Evolutionary conservation across 371 early-diverging fungal genomes (phyloP).

Genomic region (Mucor racemosus): DNA sequence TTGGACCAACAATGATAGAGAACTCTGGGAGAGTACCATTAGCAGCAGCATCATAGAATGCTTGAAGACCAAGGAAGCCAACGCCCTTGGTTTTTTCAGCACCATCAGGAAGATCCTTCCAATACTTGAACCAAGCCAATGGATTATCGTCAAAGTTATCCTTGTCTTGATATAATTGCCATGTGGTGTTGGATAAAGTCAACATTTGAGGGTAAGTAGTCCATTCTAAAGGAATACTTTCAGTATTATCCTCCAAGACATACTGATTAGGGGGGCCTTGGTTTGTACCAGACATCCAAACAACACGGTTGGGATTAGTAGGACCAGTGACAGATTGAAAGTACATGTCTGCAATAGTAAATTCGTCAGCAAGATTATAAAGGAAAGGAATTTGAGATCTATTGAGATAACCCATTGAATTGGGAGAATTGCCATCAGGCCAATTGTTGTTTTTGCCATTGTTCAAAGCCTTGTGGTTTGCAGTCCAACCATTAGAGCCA

Average conservation of each 20-base stretch:
- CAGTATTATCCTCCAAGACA: conserved; percentile 32
- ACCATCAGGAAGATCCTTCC: conserved; percentile 27
- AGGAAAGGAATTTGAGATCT: conserved; percentile 34
- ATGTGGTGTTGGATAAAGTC: conserved; percentile 28
- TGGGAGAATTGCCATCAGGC: conserved; percentile 32
- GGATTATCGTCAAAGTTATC: conserved; percentile 28
- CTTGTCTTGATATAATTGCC: conserved; percentile 38
- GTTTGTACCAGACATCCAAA: conserved; percentile 37
- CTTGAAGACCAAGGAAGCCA: conserved; percentile 34
- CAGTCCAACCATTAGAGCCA: conserved; percentile 22
- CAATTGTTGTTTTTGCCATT: conserved; percentile 34
- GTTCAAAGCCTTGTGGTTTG: conserved; percentile 30
- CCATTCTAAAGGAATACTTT: conserved; percentile 24
- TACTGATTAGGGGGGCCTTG: conserved; percentile 21
- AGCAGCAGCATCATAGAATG: conserved; percentile 30
- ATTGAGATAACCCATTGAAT: conserved; percentile 35
- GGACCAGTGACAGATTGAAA: conserved; percentile 34
- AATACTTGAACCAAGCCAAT: conserved; percentile 37
- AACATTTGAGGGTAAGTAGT: conserved; percentile 30
- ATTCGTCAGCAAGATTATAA: conserved; percentile 31
- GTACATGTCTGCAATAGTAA: conserved; percentile 38
- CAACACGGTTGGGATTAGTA: conserved; percentile 35
- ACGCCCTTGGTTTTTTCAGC: conserved; percentile 34
- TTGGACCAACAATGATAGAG: conserved; percentile 25
- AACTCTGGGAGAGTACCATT: conserved; percentile 34